These are phyloP conservation scores for Lipomyces sp. DNA, from an alignment of 805 yeast genomes.

Conservation along the genomic window DNA sequence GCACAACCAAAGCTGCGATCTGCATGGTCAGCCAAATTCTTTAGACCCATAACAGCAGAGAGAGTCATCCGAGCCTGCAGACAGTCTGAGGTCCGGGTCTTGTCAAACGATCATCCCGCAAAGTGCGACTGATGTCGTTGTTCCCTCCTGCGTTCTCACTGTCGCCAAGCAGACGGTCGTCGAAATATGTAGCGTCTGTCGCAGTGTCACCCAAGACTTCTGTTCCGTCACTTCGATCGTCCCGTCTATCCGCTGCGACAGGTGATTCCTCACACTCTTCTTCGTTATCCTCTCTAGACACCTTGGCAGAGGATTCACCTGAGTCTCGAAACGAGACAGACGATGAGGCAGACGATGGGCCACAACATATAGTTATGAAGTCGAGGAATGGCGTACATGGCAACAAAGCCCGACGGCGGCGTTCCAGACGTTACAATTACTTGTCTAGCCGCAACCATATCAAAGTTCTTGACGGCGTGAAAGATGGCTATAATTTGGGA, in stretches of 20 bases:
- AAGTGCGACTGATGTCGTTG: conserved; percentile 8
- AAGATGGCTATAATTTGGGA: conserved; percentile 38
- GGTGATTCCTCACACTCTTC: conserved; percentile 2
- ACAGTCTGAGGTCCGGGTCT: not conserved
- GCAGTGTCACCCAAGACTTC: conserved; percentile 5
- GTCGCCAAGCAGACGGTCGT: conserved; percentile 1
- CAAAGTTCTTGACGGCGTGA: conserved; percentile 32
- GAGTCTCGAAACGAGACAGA: not conserved
- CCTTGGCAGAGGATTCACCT: not conserved
- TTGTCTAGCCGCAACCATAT: not conserved
- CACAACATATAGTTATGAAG: not conserved
- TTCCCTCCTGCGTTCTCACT: conserved; percentile 7
- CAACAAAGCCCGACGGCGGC: conserved; percentile 3
- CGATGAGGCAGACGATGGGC: not conserved
- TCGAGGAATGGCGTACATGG: not conserved
- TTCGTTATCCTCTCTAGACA: not conserved
- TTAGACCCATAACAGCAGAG: not conserved
- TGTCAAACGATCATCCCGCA: not conserved
- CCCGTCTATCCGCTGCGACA: not conserved
- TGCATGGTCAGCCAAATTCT: not conserved
- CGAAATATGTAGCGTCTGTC: not conserved
- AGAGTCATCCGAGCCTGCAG: not conserved
- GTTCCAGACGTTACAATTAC: not conserved
- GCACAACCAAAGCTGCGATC: not conserved
- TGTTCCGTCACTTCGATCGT: not conserved